Percentiles rank a stretch among this genome's conserved stretches.
Evolutionary conservation across 2,329 filamentous ascomycete genomes (phyloP).

Genomic region (Apiospora arundinis): DNA sequence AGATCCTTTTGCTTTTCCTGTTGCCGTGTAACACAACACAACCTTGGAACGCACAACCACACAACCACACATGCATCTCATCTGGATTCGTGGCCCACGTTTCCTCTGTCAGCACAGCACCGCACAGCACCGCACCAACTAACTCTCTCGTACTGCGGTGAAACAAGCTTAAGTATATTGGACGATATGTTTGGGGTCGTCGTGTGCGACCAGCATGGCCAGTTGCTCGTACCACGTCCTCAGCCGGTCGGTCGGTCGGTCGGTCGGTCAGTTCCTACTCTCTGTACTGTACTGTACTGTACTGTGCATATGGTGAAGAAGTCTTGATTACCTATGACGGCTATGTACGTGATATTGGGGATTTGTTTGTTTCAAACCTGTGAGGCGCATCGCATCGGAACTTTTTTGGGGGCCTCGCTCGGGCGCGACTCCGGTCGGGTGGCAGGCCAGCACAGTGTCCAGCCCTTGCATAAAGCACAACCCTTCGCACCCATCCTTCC

Average conservation of each 20-base stretch:
- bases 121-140: no score
- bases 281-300: neutral
- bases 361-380: no score
- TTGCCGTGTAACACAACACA: slow-evolving; percentile 7
- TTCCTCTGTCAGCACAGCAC: neutral
- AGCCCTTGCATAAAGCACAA: neutral
- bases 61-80: neutral
- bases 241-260: neutral
- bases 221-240: neutral
- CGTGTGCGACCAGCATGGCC: neutral
- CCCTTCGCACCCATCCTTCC: neutral
- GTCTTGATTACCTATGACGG: neutral
- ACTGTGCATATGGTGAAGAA: neutral
- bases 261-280: no score
- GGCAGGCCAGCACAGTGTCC: neutral
- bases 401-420: neutral
- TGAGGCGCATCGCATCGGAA: neutral
- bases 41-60: no score
- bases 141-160: neutral
- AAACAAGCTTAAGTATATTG: neutral
- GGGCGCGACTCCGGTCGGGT: neutral
- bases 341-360: neutral
- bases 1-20: slow-evolving; percentile 14
- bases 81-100: neutral
- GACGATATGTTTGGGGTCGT: neutral